Base-by-base conservation (phyloP, 192 early-diverging fungal genomes). In the Coemansia umbellata region DNA sequence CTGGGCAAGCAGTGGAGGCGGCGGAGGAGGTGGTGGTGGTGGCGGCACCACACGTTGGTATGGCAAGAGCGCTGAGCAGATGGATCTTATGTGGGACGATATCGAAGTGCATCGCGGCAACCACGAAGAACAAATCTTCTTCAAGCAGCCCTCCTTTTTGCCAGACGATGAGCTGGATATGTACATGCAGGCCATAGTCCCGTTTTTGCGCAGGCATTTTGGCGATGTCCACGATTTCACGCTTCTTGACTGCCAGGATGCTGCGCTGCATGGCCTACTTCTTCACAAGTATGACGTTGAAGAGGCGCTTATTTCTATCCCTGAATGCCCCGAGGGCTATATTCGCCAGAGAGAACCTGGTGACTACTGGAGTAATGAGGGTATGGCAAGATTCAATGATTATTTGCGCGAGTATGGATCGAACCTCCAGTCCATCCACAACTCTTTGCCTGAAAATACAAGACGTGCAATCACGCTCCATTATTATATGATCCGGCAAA, bases 231-330 rank as follows among this genome's bases (percentile, higher is more conserved):
- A 39, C 0, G 76, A 81, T 41, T 85, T 70, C 51, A 71, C 74
- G 2, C 35, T 84, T 6, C 57, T 82, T 44, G 87, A 90, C 59
- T 52, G 83, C 32, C 78, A 84, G 44, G 88, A 90, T 44, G 65
- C 74, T 9, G 86, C 84, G 5, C 61, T 91, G 26, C 49, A 78
- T 35, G 71, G 69, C 8, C 57, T 87, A 17, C 74, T 81, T 8
- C 32, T 63, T 15, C 69, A 60, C 22, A 56, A 50, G 5, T 89
- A 81, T 37, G 74, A 89, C 53, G 73, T 78, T 0, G 74, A 82
- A 9, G 74, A 70, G 18, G 85, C 87, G 5, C 39, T 89, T 3
- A 73, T 74, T 13, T 65, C 66, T 4, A 78, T 87, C 23, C 37
- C 54, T 1, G 61, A 77, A 32, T 67, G 58, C 18, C 66, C 66